Evolutionary conservation across 1,284 basidiomycete genomes (phyloP).

Genomic region (Cutaneotrichosporon sp.): DNA sequence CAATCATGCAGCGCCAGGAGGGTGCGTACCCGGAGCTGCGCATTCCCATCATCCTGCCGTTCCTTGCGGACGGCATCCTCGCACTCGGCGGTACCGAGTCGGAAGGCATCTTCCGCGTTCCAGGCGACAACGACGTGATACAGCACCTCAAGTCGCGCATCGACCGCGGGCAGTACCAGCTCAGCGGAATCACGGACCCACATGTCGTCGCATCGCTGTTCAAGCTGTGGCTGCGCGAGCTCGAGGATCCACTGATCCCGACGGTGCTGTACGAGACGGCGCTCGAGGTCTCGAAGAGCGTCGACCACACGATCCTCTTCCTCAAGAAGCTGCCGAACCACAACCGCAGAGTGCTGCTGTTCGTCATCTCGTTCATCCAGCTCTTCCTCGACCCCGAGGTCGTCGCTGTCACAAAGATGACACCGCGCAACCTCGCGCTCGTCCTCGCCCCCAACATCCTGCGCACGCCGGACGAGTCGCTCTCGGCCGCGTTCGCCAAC

Average conservation of each 20-base stretch:
- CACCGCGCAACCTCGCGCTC: conserved; percentile 57
- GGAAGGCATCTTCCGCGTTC: conserved; percentile 88
- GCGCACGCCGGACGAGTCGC: conserved; percentile 75
- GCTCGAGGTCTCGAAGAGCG: conserved; percentile 61
- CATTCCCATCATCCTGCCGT: conserved; percentile 86
- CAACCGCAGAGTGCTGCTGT: conserved; percentile 78
- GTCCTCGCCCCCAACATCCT: conserved; percentile 88
- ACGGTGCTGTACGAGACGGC: conserved; percentile 69
- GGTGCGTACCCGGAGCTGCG: conserved; percentile 78
- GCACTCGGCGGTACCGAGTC: conserved; percentile 77
- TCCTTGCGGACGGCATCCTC: conserved; percentile 85
- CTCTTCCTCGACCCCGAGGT: conserved; percentile 77
- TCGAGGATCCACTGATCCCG: conserved; percentile 83
- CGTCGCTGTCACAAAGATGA: conserved; percentile 79
- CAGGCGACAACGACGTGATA: conserved; percentile 82
- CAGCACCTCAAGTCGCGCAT: conserved; percentile 82
- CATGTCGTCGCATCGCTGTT: conserved; percentile 82
- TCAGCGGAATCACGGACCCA: conserved; percentile 75
- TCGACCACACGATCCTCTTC: conserved; percentile 69
- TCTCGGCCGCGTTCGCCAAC: conserved; percentile 84
- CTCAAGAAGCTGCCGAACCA: conserved; percentile 75
- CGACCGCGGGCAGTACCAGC: conserved; percentile 83
- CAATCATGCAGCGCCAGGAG: conserved; percentile 77
- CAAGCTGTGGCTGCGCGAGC: conserved; percentile 89
- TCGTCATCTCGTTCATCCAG: conserved; percentile 85